Base-by-base conservation (phyloP, 768 basidiomycete species). In the Pulveroboletus sp. region DNA sequence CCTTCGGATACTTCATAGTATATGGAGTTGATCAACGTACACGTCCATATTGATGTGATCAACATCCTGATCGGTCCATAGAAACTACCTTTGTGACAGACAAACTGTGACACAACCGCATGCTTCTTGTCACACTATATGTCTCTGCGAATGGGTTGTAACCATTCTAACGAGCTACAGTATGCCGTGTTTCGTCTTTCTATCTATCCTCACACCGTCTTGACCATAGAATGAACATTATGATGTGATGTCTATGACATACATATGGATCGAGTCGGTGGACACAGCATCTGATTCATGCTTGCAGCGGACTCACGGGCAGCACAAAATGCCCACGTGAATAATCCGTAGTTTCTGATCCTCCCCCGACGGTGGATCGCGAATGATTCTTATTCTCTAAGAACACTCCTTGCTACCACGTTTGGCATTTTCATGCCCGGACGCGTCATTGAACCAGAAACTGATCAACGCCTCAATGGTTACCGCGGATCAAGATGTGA, bases 1-100 rank as follows among this genome's bases (percentile, higher is more conserved):
- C 57, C 46, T 68, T 67, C 1, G 68, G 68, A 43, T 71, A 66
- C 50, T 68, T 71, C 59, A 63, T 64, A 32, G 47, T 52, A n/a
- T 37, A 27, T 40, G 39, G 19, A 3, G 16, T 40, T 26, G 39
- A 23, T 20, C 10, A 20, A 13, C 19, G 37, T 14, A 8, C 13
- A n/a, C 39, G 17, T 19, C 37, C 48, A 62, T 60, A 27, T 40
- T 35, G 53, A 49, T 26, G 30, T 49, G 50, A 47, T 6, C 47
- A 3, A 43, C 4, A n/a, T 19, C 31, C 10, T 13, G 20, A 24
- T 20, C 39, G 35, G n/a, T 9, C n/a, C n/a, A 19, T 12, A 19
- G 20, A 31, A 36, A 17, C 6, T 3, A 11, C 17, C 44, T 37
- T 60, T 58, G 65, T 65, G 63, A 65, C 63, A 48, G 17, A 65